Percentiles rank a stretch among this genome's conserved stretches.
phyloP scores from a whole-genome alignment of 1,139 yeast species.

The Saccharomyces hybrid region DNA sequence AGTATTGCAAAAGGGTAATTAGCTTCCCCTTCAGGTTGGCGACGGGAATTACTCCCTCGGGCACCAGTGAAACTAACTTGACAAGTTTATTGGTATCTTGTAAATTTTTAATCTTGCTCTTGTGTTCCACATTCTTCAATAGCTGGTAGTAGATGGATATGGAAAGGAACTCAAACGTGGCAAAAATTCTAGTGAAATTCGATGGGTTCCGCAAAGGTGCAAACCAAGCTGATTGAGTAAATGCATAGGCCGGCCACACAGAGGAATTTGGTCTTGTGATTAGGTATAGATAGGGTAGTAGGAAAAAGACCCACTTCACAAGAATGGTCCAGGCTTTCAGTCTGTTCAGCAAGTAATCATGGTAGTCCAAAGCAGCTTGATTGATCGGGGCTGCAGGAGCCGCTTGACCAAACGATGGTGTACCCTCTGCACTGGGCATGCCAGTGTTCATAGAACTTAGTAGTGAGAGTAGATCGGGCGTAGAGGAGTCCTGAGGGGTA shows the following conservation, averaged over 20 bases:
- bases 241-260: constrained; percentile 1
- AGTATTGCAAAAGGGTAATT: constrained; percentile 30
- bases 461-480: constrained; percentile 27
- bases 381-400: constrained; percentile 16
- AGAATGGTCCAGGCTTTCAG: constrained; percentile 28
- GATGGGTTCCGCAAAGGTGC: constrained; percentile 16
- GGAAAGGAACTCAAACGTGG: constrained; percentile 32
- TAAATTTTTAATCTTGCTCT: constrained; percentile 22
- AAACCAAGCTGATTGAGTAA: background rate
- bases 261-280: constrained; percentile 16
- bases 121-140: constrained; percentile 24
- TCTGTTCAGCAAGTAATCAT: constrained; percentile 23
- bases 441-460: constrained; percentile 19
- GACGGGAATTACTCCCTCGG: constrained; percentile 30
- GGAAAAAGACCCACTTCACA: constrained; percentile 27
- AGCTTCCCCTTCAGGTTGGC: constrained; percentile 24
- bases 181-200: constrained; percentile 34
- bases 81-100: constrained; percentile 26
- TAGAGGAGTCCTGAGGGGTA: constrained; percentile 7
- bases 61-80: constrained; percentile 26
- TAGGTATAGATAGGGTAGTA: constrained; percentile 26
- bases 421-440: constrained; percentile 7
- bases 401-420: constrained; percentile 2
- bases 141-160: constrained; percentile 31
- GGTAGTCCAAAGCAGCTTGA: constrained; percentile 23